Base-by-base conservation (phyloP, 1,284 basidiomycete species). In the Stygiomarasmius scandens region DNA sequence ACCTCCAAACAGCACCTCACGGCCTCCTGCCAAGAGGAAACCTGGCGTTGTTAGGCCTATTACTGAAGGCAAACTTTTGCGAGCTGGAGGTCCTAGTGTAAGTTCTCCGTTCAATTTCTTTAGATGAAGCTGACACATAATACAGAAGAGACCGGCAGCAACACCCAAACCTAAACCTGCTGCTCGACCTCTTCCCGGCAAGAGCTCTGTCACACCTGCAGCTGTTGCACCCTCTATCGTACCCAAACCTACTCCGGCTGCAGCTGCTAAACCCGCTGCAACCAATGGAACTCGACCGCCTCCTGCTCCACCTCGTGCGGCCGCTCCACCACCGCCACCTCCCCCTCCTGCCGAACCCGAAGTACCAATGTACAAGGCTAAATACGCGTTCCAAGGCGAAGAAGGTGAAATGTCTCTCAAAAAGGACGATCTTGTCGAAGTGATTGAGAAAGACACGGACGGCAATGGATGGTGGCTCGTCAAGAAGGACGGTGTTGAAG, bases 401-500 rank as follows among this genome's bases (percentile, higher is more conserved):
- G 87, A 90, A 34, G 96, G 96, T 24, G 96, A 99, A 75, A 90
- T 98, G 82, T 79, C 87, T 8, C 74, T 99, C 49, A 83, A 82
- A 64, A 98, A 98, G 73, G 96, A 95, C 66, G 96, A 98, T 59
- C 61, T 93, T 2, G 92, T 98, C 1, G 95, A 98, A 72, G 80
- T 99, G 12, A 80, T 96, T 53, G 90, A 97, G 77, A 95, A 98
- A 77, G 95, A 60, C 43, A 55, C 45, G 20, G 58, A 97, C 63
- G 85, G 93, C 59, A 95, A 95, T 67, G 95, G 91, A 63, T 99
- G 96, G 96, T 98, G 96, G 95, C 81, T 98, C 45, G 90, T 98
- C 52, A 93, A 91, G 79, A 96, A 93, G 75, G 83, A 82, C 56
- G 85, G 83, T 0, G 74, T 78, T 22, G 95, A 98, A 71, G 96